These are phyloP conservation scores for Rhododendron molle DNA, from an alignment of 148 eudicot species.

Conservation along the genomic window DNA sequence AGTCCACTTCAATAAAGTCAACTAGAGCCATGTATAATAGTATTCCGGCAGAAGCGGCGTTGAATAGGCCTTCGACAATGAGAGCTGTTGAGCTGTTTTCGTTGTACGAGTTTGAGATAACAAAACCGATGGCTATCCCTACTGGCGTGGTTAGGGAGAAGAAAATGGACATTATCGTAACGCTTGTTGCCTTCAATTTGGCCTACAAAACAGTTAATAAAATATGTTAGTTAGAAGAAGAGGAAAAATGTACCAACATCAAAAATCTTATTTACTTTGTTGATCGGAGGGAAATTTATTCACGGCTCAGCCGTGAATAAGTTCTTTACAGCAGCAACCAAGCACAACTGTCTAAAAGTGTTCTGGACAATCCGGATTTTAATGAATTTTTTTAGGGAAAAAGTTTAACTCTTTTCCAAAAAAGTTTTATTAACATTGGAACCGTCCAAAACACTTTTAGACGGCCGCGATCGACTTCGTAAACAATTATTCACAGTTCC, in stretches of 20 bases:
- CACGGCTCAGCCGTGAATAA: too few relatives aligned
- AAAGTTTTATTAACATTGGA: too few relatives aligned
- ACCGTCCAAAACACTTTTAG: too few relatives aligned
- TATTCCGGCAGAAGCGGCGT: conserved; percentile 24
- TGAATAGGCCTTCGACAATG: conserved; percentile 22
- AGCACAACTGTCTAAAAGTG: too few relatives aligned
- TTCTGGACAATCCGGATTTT: too few relatives aligned
- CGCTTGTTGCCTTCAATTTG: conserved; percentile 13
- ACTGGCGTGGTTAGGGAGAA: conserved; percentile 24
- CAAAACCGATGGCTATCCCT: conserved; percentile 21
- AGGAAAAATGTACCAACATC: background rate
- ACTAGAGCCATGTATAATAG: conserved; percentile 26
- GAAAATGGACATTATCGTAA: conserved; percentile 18
- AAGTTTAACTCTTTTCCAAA: too few relatives aligned
- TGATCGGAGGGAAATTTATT: too few relatives aligned
- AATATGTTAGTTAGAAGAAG: background rate
- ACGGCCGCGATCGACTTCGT: too few relatives aligned
- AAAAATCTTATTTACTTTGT: background rate
- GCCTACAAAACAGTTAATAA: background rate
- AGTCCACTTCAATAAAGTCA: conserved; percentile 23
- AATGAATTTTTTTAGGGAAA: too few relatives aligned
- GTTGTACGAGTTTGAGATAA: conserved; percentile 15
- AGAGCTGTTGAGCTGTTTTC: conserved; percentile 22
- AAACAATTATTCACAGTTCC: too few relatives aligned
- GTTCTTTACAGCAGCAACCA: too few relatives aligned